Evolutionary conservation across 345 rosid species (phyloP), one percentile per base, ranked within the genome.

Genomic region (Nasturtium officinale): DNA sequence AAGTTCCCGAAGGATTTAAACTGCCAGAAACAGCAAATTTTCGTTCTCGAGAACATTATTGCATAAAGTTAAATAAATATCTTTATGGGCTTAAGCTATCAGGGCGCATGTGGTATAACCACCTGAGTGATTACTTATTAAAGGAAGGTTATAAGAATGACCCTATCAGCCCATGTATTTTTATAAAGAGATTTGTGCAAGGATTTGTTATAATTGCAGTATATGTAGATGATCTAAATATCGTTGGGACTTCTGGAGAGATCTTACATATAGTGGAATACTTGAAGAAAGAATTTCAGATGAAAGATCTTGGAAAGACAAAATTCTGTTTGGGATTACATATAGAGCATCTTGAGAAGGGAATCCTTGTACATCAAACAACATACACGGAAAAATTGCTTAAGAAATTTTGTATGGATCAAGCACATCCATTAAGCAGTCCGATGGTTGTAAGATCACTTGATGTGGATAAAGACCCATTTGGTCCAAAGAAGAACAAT

Each of bases 1-100:
- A 32, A 30, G 43, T 57, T 25, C 38, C n/a, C 9, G 13, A 57
- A 32, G 42, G 61, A 57, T 57, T 32, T 30, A 57, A 57, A 30
- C 42, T 32, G 7, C 15, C 25, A 6, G 15, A 8, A 32, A n/a
- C 12, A 56, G 7, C 8, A 16, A 56, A 30, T 4, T 8, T 7
- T 29, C 16, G 15, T 56, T 56, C 61, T 9, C 23, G 15, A 56
- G 42, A 32, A 16, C 3, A 56, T 3, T 56, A n/a, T 7, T 30
- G 42, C 43, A 38, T 38, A 38, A 38, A 38, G 15, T 38, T 38
- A 15, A 38, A 38, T 38, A 38, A 38, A 38, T 38, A 15, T 38
- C 15, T 35, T 38, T 38, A 38, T 38, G 43, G 15, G 5, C 5
- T 38, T 10, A 38, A 38, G 2, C 43, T 10, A 38, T 11, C 15